A percentile compares a stretch with the other conserved stretches of the same genome.
Evolutionary conservation across 225 moss, liverwort and hornwort genomes (phyloP).

Genomic region (Sphagnum tenellum): DNA sequence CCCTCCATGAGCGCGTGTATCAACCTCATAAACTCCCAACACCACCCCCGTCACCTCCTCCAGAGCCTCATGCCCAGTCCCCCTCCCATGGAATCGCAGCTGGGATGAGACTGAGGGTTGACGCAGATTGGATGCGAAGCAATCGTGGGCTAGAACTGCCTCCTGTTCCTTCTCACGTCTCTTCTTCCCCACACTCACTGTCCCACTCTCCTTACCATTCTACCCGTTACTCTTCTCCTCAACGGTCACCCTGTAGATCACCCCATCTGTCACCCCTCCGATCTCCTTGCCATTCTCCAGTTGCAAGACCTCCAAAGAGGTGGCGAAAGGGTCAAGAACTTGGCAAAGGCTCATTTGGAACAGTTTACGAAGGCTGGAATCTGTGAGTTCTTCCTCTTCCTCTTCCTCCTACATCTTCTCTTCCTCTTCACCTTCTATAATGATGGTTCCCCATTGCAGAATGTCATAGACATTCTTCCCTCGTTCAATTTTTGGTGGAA

Average conservation of each 20-base stretch:
- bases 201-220: slow-evolving; percentile 13
- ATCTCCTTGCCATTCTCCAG: neutral
- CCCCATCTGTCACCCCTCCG: neutral
- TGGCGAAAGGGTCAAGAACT: slow-evolving; percentile 67
- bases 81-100: no score
- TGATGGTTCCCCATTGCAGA: neutral
- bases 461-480: neutral
- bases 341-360: slow-evolving; percentile 80
- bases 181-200: no score
- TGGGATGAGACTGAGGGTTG: no score
- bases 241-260: neutral
- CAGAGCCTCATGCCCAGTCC: neutral
- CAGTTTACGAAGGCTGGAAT: slow-evolving; percentile 79
- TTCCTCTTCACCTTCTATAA: neutral
- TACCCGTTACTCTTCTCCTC: slow-evolving; percentile 13
- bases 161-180: no score
- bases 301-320: slow-evolving; percentile 20
- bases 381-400: slow-evolving; percentile 39
- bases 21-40: slow-evolving; percentile 26
- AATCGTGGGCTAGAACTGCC: no score
- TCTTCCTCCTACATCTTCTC: neutral
- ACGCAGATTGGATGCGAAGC: no score
- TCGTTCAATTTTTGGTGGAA: no score
- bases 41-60: slow-evolving; percentile 17
- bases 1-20: slow-evolving; percentile 10